Evolutionary conservation across 306 rosid species (phyloP), one percentile per base, ranked within the genome.

Genomic region (Macrotyloma uniflorum): DNA sequence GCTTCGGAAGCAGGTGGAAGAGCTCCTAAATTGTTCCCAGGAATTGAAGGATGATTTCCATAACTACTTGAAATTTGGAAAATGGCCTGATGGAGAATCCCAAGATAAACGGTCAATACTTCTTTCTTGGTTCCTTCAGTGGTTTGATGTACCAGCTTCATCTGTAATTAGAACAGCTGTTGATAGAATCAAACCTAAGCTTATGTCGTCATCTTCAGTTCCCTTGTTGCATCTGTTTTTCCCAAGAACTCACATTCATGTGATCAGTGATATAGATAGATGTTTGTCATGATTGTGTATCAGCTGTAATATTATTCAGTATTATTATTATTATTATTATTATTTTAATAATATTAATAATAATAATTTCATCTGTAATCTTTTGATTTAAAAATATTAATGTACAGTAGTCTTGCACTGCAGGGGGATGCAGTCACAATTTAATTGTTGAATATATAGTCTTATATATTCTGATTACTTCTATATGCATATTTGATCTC

Each of bases 71-170:
- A 87, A 84, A 62, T 77, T 76, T 5, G 92, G 98, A 77, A 89
- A 74, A 82, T 91, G 98, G 97, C 97, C 98, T n/a, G 85, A 71
- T 10, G 87, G 84, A 62, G 90, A 89, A 58, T 67, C 80, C n/a
- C 83, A 68, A 75, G 84, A 82, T 57, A 85, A 75, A 72, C 89
- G 89, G 36, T 50, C 88, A 10, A 74, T 92, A 24, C 90, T 92
- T 80, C 93, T 92, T 78, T 89, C 98, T 79, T 89, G 97, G 93
- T 91, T 81, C 83, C 95, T 90, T 77, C 97, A 91, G 80, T 95
- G 98, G 98, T 95, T 80, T 79, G 85, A 86, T 70, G 93, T 89
- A n/a, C 98, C 98, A 22, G 47, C 86, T 70, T 88, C 98, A 58
- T 83, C 88, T 20, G 79, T 75, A 61, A 81, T 92, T 53, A 86